A percentile compares a stretch with the other conserved stretches of the same genome.
These are phyloP conservation scores for Cruciata laevipes DNA, from an alignment of 257 asterid species.

Conservation along the genomic window DNA sequence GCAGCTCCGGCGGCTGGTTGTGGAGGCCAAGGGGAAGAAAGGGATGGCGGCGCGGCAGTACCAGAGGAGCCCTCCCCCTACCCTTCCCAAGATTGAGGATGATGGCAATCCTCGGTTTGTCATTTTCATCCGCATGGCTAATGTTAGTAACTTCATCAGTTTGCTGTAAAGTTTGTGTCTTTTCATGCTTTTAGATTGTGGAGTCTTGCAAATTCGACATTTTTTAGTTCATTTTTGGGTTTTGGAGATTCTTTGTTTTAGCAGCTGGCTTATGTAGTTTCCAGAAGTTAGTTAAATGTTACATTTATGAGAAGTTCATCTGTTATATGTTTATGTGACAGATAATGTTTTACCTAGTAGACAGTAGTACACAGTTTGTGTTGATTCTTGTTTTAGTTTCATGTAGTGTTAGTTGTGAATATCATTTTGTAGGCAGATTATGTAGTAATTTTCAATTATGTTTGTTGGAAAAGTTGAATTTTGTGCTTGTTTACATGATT, in stretches of 20 bases:
- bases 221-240: background rate
- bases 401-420: background rate
- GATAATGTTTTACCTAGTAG: background rate
- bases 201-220: background rate
- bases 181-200: background rate
- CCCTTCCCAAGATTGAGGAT: slow-evolving; percentile 88
- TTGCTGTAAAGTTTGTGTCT: background rate
- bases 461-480: background rate
- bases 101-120: slow-evolving; percentile 97
- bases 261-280: background rate
- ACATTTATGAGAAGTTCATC: background rate
- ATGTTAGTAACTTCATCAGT: slow-evolving; percentile 26
- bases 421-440: background rate
- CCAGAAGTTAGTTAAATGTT: background rate
- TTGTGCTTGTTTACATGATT: background rate
- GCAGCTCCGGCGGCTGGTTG: slow-evolving; percentile 26
- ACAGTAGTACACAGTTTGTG: background rate
- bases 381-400: background rate
- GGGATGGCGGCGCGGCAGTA: slow-evolving; percentile 76
- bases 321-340: too few relatives aligned
- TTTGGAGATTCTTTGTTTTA: background rate
- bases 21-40: slow-evolving; percentile 84
- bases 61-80: slow-evolving; percentile 61
- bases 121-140: slow-evolving; percentile 87
- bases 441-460: background rate